These are phyloP conservation scores for Elsinoe fawcettii DNA, from an alignment of 2,329 filamentous ascomycete genomes.

Conservation along the genomic window DNA sequence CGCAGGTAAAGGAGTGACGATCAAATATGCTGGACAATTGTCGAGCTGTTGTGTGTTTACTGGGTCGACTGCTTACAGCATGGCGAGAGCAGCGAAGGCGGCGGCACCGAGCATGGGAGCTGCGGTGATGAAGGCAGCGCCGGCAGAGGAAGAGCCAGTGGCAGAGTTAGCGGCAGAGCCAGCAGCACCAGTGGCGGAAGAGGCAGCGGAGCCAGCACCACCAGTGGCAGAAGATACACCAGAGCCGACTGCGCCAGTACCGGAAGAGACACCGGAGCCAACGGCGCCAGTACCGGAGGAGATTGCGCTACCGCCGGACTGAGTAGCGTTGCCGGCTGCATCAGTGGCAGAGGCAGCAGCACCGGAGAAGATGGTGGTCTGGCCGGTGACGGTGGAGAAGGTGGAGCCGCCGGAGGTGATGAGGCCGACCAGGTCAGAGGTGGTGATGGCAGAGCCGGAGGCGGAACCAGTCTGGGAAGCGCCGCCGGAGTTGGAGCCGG, in stretches of 20 bases:
- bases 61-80: slow-evolving; percentile 18
- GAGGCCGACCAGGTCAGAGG: slow-evolving; percentile 26
- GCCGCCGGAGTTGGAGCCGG: slow-evolving; percentile 14
- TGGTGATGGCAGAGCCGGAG: slow-evolving; percentile 20
- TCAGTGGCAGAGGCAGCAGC: slow-evolving; percentile 13
- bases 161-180: slow-evolving; percentile 16
- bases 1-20: slow-evolving; percentile 13
- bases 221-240: slow-evolving; percentile 17
- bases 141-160: slow-evolving; percentile 17
- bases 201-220: slow-evolving; percentile 18
- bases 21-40: background rate
- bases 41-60: background rate
- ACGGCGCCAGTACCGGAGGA: slow-evolving; percentile 18
- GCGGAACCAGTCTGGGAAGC: slow-evolving; percentile 17
- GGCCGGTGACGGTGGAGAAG: slow-evolving; percentile 28
- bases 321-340: slow-evolving; percentile 16
- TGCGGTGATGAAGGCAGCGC: slow-evolving; percentile 26
- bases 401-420: slow-evolving; percentile 26
- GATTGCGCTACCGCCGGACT: slow-evolving; percentile 14
- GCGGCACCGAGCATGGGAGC: slow-evolving; percentile 30
- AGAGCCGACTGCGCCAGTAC: slow-evolving; percentile 12
- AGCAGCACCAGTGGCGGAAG: slow-evolving; percentile 14
- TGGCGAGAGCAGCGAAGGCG: slow-evolving; percentile 37
- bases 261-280: slow-evolving; percentile 16
- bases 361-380: slow-evolving; percentile 28